Evolutionary conservation across 1,284 basidiomycete species (phyloP), one percentile per base, ranked within the genome.

Genomic region (Ustilago bromivora): DNA sequence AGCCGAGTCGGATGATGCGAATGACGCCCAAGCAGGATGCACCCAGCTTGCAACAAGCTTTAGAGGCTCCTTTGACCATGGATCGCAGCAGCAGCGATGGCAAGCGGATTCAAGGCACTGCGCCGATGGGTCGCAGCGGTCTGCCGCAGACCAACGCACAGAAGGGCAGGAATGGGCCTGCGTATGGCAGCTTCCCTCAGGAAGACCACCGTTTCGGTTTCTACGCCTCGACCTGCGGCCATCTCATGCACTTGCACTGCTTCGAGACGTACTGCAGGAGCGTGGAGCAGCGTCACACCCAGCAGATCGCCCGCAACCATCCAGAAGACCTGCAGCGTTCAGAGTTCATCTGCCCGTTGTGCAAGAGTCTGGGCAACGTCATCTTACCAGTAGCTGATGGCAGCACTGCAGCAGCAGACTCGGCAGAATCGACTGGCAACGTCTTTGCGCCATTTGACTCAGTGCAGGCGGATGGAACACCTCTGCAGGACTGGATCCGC

Each of bases 291-390:
- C 91, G 96, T 17, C 97, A 99, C 86, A 91, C 93, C 5, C 89
- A 92, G 0, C 96, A 99, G 82, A 91, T 94, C 4, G 94, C 95
- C 8, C 89, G 97, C 38, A 96, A 96, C 80, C 96, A 98, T 82
- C 96, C 97, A 0, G 96, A 99, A 85, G 94, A 92, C 82, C 93
- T 96, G 36, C 91, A 92, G 19, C 90, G 97, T 51, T 93, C 93
- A 84, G 97, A 99, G 86, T 99, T 92, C 87, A 94, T 98, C 61
- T 99, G 97, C 82, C 97, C 97, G 0, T 88, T 99, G n/a, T 99
- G 97, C 89, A 99, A 99, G 88, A 95, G 93, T 79, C 89, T 99
- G 0, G 96, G 96, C 11, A 99, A 99, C 86, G 91, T 95, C 38
- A 92, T 99, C 46, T 89, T 99, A 3, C 96, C 97, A 0, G 91